Conservation (phyloP, 192 early-diverging fungal genomes). For the Coemansia sp. region DNA sequence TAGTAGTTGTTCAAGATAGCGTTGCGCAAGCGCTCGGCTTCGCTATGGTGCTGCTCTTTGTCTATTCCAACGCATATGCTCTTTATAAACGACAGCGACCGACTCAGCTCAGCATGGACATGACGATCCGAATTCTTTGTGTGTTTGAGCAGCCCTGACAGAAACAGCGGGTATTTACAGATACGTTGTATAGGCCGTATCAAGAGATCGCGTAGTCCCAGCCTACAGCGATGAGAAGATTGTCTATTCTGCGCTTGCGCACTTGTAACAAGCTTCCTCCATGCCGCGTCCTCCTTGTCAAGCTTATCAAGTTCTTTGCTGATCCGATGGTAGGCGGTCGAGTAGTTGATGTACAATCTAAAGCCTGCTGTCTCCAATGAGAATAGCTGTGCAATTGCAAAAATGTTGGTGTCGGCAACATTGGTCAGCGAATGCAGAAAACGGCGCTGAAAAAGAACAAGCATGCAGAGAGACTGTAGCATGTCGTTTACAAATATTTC, state of each 20-base stretch:
- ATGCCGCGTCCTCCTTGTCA: conserved; percentile 24
- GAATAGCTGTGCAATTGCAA: conserved; percentile 30
- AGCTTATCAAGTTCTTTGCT: conserved; percentile 31
- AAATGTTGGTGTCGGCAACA: conserved; percentile 8
- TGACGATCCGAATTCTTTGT: conserved; percentile 34
- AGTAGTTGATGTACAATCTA: conserved; percentile 39
- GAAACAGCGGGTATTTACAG: conserved; percentile 87
- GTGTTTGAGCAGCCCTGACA: conserved; percentile 61
- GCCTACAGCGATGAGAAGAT: conserved; percentile 21
- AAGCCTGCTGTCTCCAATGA: conserved; percentile 19
- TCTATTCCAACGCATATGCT: conserved; percentile 38
- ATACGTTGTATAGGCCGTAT: conserved; percentile 86
- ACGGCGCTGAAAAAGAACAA: conserved; percentile 39
- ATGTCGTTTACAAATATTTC: conserved; percentile 23
- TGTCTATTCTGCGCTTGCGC: conserved; percentile 21
- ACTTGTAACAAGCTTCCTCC: conserved; percentile 28
- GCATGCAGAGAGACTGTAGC: conserved; percentile 30
- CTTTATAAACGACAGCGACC: conserved; percentile 23
- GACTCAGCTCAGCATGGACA: conserved; percentile 16
- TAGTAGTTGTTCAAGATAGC: conserved; percentile 31
- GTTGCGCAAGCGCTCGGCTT: conserved; percentile 29
- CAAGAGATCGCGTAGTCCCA: conserved; percentile 46
- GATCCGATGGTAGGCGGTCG: conserved; percentile 34
- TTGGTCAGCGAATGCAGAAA: conserved; percentile 23
- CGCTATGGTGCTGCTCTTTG: conserved; percentile 39